These are phyloP conservation scores for Neurospora sp. DNA, from an alignment of 495 filamentous ascomycete species.

Conservation along the genomic window DNA sequence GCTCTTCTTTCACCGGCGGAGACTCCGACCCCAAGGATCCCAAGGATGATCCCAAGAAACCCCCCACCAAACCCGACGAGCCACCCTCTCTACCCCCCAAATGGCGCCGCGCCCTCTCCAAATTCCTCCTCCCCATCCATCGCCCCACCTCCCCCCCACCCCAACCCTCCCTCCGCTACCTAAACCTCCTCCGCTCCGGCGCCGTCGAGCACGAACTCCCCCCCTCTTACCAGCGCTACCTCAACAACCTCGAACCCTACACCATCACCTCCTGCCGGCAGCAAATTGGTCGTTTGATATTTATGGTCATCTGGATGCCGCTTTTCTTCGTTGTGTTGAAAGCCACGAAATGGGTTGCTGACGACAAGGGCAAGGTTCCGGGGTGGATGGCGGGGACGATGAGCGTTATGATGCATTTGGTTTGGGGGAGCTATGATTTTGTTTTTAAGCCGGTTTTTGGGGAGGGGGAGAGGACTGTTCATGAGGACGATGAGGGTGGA, in stretches of 20 bases:
- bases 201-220: conserved; percentile 71
- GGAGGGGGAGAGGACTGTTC: conserved; percentile 71
- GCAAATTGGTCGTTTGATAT: conserved; percentile 49
- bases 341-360: conserved; percentile 27
- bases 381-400: conserved; percentile 48
- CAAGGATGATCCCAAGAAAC: conserved; percentile 4
- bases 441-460: conserved; percentile 62
- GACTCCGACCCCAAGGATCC: conserved; percentile 6
- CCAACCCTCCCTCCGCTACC: conserved; percentile 75
- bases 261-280: conserved; percentile 57
- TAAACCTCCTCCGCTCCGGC: conserved; percentile 65
- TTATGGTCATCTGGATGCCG: conserved; percentile 53
- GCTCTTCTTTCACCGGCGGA: background rate
- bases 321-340: conserved; percentile 39
- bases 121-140: conserved; percentile 23
- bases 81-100: conserved; percentile 14
- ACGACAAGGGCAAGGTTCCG: conserved; percentile 56
- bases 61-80: background rate
- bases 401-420: conserved; percentile 36
- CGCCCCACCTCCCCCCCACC: conserved; percentile 59
- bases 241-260: conserved; percentile 57
- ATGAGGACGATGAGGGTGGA: conserved; percentile 13
- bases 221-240: conserved; percentile 57
- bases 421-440: conserved; percentile 72
- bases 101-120: conserved; percentile 8